Base-by-base conservation (phyloP, 2,329 filamentous ascomycete genomes). In the Diaporthe velutina region DNA sequence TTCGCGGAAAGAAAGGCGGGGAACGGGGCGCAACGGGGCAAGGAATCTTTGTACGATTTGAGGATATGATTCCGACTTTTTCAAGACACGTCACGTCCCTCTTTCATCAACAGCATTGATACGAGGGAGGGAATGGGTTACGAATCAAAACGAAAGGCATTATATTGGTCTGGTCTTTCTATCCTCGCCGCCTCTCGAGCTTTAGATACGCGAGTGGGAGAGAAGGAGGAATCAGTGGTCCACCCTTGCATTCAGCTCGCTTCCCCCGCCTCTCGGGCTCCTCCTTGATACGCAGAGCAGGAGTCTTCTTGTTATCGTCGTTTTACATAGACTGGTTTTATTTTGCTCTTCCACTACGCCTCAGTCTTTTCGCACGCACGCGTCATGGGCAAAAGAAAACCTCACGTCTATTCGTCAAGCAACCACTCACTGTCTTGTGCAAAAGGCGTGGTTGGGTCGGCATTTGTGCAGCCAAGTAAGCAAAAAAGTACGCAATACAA, bases 1-100 rank as follows among this genome's bases (percentile, higher is more conserved):
- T 75, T 73, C 76, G 76, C 76, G 76, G 76, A 74, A 77, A 75
- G 75, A 78, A 76, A 74, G 75, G 78, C 76, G 75, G 72, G 60
- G 64, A 67, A 64, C 79, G 79, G 79, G 80, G 82, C 80, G 82
- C 80, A 82, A 80, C 78, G 80, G 82, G 80, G 74, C 55, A 79
- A 78, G 80, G 79, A 80, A 80, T 80, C 79, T 83, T 76, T 78
- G 83, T 83, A 84, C 81, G 81, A 83, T 82, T 82, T 82, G 80
- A 80, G 81, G 73, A 79, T 57, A 82, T 80, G 76, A 73, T 73
- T 57, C 55, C 75, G 64, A 73, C 66, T 74, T 73, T 73, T 74
- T 64, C 72, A 73, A 58, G 70, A 73, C 68, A 73, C 58, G 74
- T 61, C 57, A 72, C 55, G 58, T 71, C 73, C 72, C 74, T 70